Percentiles rank a stretch among this genome's conserved stretches.
Evolutionary conservation across 257 asterid genomes (phyloP).

Genomic region (Vinca minor): DNA sequence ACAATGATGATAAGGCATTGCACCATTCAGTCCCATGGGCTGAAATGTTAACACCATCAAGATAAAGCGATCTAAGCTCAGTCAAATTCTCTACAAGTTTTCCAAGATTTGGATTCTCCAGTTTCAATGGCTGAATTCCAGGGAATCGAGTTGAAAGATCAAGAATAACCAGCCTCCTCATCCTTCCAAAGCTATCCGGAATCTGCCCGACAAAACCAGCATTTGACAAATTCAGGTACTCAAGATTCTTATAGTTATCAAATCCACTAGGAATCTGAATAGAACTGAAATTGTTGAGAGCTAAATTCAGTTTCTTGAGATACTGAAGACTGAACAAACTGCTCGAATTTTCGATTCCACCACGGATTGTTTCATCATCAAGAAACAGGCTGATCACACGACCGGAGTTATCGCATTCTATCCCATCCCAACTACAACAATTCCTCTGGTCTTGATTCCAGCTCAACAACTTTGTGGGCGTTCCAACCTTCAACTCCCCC

Average conservation of each 20-base stretch:
- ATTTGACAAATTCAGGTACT: constrained; percentile 14
- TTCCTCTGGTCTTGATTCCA: constrained; percentile 36
- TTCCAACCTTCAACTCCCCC: background rate
- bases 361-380: constrained; percentile 22
- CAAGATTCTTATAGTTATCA: constrained; percentile 6
- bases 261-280: constrained; percentile 6
- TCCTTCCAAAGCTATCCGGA: constrained; percentile 15
- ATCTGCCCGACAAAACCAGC: constrained; percentile 31
- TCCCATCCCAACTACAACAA: constrained; percentile 56
- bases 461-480: constrained; percentile 14
- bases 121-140: background rate
- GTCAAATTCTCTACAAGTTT: constrained; percentile 8
- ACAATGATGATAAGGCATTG: constrained; percentile 17
- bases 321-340: constrained; percentile 10
- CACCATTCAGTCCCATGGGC: constrained; percentile 15
- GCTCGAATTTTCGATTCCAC: constrained; percentile 17
- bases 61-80: constrained; percentile 5
- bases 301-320: constrained; percentile 19
- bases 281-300: background rate
- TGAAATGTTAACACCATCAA: constrained; percentile 22
- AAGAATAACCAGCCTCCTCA: constrained; percentile 4
- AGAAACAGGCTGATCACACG: constrained; percentile 38
- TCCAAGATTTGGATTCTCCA: constrained; percentile 7
- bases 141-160: constrained; percentile 13
- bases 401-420: constrained; percentile 47